Evolutionary conservation across 805 yeast species (phyloP).

Genomic region (Nakazawaea pomicola): DNA sequence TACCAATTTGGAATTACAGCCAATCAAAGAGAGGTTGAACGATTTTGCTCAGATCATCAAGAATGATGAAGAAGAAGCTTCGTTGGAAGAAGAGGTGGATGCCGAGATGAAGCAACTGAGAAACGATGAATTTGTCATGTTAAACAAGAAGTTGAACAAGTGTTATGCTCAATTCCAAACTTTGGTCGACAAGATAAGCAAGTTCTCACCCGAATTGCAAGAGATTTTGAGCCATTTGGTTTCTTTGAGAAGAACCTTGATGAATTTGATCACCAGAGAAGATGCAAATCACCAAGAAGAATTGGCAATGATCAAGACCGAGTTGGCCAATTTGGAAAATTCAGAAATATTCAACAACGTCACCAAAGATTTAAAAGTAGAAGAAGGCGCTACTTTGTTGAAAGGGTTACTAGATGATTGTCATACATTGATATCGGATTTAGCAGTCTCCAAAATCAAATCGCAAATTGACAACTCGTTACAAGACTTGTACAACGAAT

Average conservation of each 20-base stretch:
- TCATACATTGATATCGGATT: slow-evolving; percentile 66
- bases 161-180: slow-evolving; percentile 54
- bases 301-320: slow-evolving; percentile 29
- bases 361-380: slow-evolving; percentile 20
- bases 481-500: slow-evolving; percentile 54
- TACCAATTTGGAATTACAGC: slow-evolving; percentile 77
- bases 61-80: slow-evolving; percentile 30
- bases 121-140: slow-evolving; percentile 50
- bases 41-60: slow-evolving; percentile 66
- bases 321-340: slow-evolving; percentile 38
- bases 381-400: slow-evolving; percentile 38
- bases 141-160: slow-evolving; percentile 60
- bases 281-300: slow-evolving; percentile 26
- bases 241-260: slow-evolving; percentile 54
- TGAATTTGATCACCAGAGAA: slow-evolving; percentile 22
- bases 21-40: slow-evolving; percentile 66
- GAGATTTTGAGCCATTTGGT: slow-evolving; percentile 56
- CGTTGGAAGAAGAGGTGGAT: slow-evolving; percentile 36
- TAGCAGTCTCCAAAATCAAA: slow-evolving; percentile 35
- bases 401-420: slow-evolving; percentile 84
- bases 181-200: slow-evolving; percentile 52
- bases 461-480: slow-evolving; percentile 45
- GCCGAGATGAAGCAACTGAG: slow-evolving; percentile 13
- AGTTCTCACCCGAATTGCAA: slow-evolving; percentile 45
- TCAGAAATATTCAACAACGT: slow-evolving; percentile 42